Evolutionary conservation across 768 basidiomycete species (phyloP), one percentile per base, ranked within the genome.

Genomic region (Pluteus cervinus): DNA sequence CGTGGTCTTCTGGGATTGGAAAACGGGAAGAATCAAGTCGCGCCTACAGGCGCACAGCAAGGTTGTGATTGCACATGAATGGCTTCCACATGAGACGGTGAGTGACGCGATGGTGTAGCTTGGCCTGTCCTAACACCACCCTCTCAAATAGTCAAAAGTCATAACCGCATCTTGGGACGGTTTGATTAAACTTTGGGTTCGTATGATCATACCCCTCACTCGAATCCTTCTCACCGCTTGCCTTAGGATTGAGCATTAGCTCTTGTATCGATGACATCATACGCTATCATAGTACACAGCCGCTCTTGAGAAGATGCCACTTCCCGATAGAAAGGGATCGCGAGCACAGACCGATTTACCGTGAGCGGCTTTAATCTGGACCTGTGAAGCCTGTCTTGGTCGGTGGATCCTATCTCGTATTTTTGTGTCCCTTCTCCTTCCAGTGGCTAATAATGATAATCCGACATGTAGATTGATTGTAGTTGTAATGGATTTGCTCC

Each of bases 1-100:
- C 57, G 73, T 99, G 29, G 86, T 97, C 3, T 94, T 97, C 61
- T 99, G 96, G 96, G 96, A 98, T 59, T 99, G 90, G 88, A 98
- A 96, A 65, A 93, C 84, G n/a, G 88, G 92, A 2, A 79, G 89
- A 45, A 92, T 98, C 59, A 89, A 93, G 65, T 90, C 86, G 39
- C 71, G 89, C 25, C 61, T 98, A 39, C 79, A 80, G 46, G 90
- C 89, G 3, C 96, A 98, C 58, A 79, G 75, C 9, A 91, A 97
- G 63, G 94, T 96, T n/a, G 88, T 98, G 36, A 97, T 99, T 50
- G 78, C 90, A 15, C 96, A 99, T 53, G 89, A 89, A 54, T 99
- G 96, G 96, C 63, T 99, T 42, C 96, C 94, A 36, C 93, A 99
- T 56, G 96, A 99, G 57, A 81, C 86, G 29, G 94, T 96, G 56